These are phyloP conservation scores for Xenosphaeropsis pyriputrescens DNA, from an alignment of 2,329 filamentous ascomycete genomes.

Conservation along the genomic window DNA sequence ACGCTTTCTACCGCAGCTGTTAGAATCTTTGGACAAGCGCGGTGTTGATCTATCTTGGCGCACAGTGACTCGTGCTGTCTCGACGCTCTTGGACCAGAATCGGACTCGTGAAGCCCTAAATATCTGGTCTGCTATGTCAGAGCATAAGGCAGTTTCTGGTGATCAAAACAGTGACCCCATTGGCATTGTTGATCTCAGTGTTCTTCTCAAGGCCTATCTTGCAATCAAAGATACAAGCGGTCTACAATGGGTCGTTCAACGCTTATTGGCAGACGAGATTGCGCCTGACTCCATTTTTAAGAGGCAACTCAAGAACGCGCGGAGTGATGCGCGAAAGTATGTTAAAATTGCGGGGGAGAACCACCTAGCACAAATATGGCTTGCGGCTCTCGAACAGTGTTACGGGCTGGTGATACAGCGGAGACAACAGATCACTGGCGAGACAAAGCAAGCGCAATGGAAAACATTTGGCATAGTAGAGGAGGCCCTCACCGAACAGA, in stretches of 20 bases:
- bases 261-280: constrained; percentile 9
- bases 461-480: constrained; percentile 13
- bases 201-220: constrained; percentile 14
- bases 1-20: constrained; percentile 4
- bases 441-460: constrained; percentile 5
- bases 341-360: neutral
- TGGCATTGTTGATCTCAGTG: constrained; percentile 10
- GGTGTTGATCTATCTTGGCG: constrained; percentile 8
- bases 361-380: constrained; percentile 1
- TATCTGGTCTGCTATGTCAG: constrained; percentile 13
- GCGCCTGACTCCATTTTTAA: constrained; percentile 10
- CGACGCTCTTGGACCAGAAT: constrained; percentile 9
- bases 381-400: constrained; percentile 4
- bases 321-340: constrained; percentile 1
- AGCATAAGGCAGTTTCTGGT: neutral
- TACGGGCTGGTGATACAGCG: constrained; percentile 3
- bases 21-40: constrained; percentile 6
- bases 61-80: constrained; percentile 13
- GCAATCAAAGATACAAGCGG: constrained; percentile 9
- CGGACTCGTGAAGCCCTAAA: constrained; percentile 9
- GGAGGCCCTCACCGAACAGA: constrained; percentile 4
- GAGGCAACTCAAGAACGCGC: constrained; percentile 6
- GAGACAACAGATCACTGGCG: constrained; percentile 2
- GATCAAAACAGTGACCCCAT: constrained; percentile 3
- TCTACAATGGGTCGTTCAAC: constrained; percentile 12